A percentile compares a stretch with the other conserved stretches of the same genome.
Conservation (phyloP, 2,329 filamentous ascomycete genomes). For the Clonostachys rhizophaga region DNA sequence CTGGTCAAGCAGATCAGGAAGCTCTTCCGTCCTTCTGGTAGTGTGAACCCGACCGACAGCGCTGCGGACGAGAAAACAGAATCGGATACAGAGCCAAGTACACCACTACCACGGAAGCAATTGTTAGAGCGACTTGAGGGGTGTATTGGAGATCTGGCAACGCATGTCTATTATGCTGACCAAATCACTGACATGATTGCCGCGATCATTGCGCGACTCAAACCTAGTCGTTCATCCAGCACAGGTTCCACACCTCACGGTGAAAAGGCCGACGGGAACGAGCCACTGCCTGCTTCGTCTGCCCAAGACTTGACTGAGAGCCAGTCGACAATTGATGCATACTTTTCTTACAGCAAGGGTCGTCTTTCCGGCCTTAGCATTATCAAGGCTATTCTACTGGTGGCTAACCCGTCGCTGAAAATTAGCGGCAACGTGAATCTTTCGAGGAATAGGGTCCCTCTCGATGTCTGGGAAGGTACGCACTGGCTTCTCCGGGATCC, state of each 20-base stretch:
- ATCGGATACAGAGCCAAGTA: background rate
- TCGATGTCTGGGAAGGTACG: conserved; percentile 92
- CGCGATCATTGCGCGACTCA: conserved; percentile 73
- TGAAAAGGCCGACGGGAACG: conserved; percentile 36
- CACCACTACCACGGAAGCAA: conserved; percentile 46
- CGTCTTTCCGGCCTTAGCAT: conserved; percentile 67
- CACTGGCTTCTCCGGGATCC: conserved; percentile 86
- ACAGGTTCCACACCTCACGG: conserved; percentile 34
- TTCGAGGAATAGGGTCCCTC: conserved; percentile 68
- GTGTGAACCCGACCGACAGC: conserved; percentile 20
- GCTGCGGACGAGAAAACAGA: conserved; percentile 25
- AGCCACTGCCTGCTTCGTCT: conserved; percentile 25
- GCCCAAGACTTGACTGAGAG: conserved; percentile 34
- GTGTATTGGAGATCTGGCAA: conserved; percentile 87
- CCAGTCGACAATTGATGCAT: conserved; percentile 40
- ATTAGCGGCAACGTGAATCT: conserved; percentile 57
- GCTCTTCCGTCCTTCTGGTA: conserved; percentile 61
- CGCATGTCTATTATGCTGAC: conserved; percentile 94
- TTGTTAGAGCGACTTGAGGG: conserved; percentile 69
- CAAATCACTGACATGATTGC: conserved; percentile 94
- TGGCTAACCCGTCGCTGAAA: conserved; percentile 68
- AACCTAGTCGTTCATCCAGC: conserved; percentile 49
- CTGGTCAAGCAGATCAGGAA: conserved; percentile 79
- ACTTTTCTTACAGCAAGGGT: conserved; percentile 48
- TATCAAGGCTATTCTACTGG: conserved; percentile 75